These are phyloP conservation scores for Kokia cookei DNA, from an alignment of 441 rosid genomes.

Conservation along the genomic window DNA sequence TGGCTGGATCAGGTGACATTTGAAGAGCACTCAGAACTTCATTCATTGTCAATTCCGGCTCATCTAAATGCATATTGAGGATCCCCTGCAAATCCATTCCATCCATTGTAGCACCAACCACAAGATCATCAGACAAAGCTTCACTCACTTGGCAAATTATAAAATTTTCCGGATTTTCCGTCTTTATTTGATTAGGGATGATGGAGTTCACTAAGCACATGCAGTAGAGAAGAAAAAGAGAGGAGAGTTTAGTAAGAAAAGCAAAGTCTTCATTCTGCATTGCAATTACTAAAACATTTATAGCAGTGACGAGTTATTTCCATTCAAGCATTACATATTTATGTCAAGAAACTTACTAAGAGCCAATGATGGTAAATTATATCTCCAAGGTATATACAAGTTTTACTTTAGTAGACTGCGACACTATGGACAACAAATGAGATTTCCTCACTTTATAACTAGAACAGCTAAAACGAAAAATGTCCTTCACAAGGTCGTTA, in stretches of 20 bases:
- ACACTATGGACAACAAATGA: too few species aligned
- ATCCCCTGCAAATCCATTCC: conserved; percentile 7
- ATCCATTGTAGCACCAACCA: conserved; percentile 3
- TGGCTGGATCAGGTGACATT: conserved; percentile 35
- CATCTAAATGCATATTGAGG: conserved; percentile 1
- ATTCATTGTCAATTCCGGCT: conserved; percentile 16
- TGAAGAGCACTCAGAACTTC: conserved; percentile 32
- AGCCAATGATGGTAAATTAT: too few species aligned
- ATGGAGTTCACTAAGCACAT: conserved; percentile 4
- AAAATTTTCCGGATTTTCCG: conserved; percentile 18
- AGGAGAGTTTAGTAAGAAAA: background rate
- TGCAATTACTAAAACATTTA: background rate
- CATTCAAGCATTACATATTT: background rate
- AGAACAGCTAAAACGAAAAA: background rate
- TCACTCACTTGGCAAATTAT: conserved; percentile 7
- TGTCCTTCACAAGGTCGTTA: background rate
- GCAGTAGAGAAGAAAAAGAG: background rate
- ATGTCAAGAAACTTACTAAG: too few species aligned
- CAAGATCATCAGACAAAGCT: conserved; percentile 11
- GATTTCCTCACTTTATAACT: background rate
- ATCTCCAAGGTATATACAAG: too few species aligned
- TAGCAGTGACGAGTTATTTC: background rate
- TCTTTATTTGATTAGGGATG: background rate
- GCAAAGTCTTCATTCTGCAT: background rate
- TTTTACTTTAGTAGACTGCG: too few species aligned